Evolutionary conservation across 2,329 filamentous ascomycete species (phyloP).

Genomic region (Fusarium verticillioides): DNA sequence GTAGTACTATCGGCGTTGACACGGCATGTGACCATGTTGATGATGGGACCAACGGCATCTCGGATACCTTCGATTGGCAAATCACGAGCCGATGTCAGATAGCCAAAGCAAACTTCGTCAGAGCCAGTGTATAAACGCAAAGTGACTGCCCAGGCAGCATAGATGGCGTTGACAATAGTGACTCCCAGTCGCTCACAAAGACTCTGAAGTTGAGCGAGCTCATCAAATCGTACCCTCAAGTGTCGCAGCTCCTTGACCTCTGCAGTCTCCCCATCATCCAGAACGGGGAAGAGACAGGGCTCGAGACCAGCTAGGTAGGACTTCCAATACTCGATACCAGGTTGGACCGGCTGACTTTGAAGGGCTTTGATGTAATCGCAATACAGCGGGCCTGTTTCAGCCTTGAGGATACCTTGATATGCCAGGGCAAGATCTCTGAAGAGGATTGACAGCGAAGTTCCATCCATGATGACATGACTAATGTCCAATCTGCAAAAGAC

Average conservation of each 20-base stretch:
- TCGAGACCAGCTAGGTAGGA: constrained; percentile 26
- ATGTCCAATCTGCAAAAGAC: constrained; percentile 41
- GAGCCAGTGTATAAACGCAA: constrained; percentile 54
- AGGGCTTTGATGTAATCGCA: constrained; percentile 28
- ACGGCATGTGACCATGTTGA: constrained; percentile 67
- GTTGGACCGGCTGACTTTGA: constrained; percentile 2
- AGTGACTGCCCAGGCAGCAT: constrained; percentile 37
- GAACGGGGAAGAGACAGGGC: constrained; percentile 34
- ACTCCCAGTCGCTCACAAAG: constrained; percentile 22
- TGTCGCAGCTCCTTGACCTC: constrained; percentile 28
- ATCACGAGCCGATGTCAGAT: constrained; percentile 64
- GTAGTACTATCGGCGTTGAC: constrained; percentile 46
- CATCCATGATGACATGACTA: constrained; percentile 39
- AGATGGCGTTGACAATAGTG: constrained; percentile 34
- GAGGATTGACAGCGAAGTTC: constrained; percentile 34
- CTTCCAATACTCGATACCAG: constrained; percentile 29
- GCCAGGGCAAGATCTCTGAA: constrained; percentile 34
- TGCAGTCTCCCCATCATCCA: constrained; percentile 15
- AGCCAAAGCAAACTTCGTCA: constrained; percentile 63
- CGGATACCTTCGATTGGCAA: constrained; percentile 58
- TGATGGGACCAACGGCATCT: constrained; percentile 62
- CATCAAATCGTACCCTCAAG: constrained; percentile 33
- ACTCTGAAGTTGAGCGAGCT: constrained; percentile 9
- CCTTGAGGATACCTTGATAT: background rate
- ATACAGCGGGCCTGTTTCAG: constrained; percentile 29